Evolutionary conservation across 176 grass and related monocot genomes (phyloP).

Genomic region (Bolboschoenus planiculmis): DNA sequence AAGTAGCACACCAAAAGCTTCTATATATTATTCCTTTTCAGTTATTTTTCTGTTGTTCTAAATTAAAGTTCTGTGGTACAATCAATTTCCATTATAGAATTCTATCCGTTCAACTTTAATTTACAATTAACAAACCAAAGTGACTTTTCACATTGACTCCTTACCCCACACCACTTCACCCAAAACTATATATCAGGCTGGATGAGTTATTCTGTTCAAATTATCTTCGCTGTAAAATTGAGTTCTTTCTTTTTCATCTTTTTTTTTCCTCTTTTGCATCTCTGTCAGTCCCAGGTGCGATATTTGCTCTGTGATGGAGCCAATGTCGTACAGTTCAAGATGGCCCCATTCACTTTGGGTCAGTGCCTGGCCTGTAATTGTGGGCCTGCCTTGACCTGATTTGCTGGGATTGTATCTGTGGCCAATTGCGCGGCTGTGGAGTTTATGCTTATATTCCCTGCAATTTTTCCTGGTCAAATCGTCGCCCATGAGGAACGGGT

Average conservation of each 20-base stretch:
- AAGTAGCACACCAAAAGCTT: background rate
- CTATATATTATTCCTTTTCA: background rate
- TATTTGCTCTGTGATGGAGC: slow-evolving; percentile 97
- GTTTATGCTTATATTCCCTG: background rate
- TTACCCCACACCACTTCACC: background rate
- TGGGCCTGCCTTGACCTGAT: slow-evolving; percentile 22
- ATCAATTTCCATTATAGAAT: background rate
- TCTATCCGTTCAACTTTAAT: background rate
- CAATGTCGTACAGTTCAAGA: slow-evolving; percentile 90
- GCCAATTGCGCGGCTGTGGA: slow-evolving; percentile 11
- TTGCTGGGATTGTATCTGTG: slow-evolving; percentile 9
- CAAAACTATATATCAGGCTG: background rate
- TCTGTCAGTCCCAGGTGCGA: slow-evolving; percentile 92
- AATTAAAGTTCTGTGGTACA: background rate
- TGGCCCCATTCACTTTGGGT: slow-evolving; percentile 13
- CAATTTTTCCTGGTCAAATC: background rate
- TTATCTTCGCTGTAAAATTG: slow-evolving; percentile 46
- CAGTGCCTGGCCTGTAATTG: slow-evolving; percentile 17
- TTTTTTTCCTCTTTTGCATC: slow-evolving; percentile 46
- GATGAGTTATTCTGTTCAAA: slow-evolving; percentile 28
- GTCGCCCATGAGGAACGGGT: slow-evolving; percentile 2
- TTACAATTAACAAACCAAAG: background rate
- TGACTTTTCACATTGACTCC: background rate
- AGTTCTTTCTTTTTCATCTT: slow-evolving; percentile 33
- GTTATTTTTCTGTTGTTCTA: background rate